phyloP scores from a whole-genome alignment of 345 rosid species.

The Aquilaria sinensis region DNA sequence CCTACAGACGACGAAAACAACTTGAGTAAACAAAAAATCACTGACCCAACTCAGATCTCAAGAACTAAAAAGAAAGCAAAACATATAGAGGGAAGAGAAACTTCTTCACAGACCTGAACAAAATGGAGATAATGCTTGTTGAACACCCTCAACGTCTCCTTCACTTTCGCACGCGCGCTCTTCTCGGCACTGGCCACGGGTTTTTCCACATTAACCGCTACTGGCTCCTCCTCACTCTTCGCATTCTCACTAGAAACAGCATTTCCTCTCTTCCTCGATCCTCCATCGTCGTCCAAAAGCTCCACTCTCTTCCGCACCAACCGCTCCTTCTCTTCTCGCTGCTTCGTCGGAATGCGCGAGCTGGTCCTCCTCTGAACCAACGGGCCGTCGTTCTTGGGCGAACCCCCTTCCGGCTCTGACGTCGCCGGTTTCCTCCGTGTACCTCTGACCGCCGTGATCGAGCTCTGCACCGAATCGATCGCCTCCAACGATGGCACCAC shows the following conservation, averaged over 20 bases:
- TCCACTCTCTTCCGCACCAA: conserved; percentile 36
- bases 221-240: background rate
- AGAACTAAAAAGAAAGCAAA: background rate
- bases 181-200: conserved; percentile 20
- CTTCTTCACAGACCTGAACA: conserved; percentile 49
- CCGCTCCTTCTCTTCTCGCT: conserved; percentile 41
- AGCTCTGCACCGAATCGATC: conserved; percentile 7
- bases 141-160: conserved; percentile 61
- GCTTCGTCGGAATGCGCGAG: conserved; percentile 11
- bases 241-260: conserved; percentile 8
- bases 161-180: conserved; percentile 55
- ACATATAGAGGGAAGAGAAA: background rate
- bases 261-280: conserved; percentile 4
- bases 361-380: conserved; percentile 5
- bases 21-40: conserved; percentile 3
- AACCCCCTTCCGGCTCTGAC: background rate
- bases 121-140: conserved; percentile 78
- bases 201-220: background rate
- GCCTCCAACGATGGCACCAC: conserved; percentile 15
- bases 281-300: conserved; percentile 18
- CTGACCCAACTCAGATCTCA: background rate
- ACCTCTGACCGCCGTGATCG: background rate
- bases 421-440: background rate
- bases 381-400: background rate
- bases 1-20: conserved; percentile 26